Conservation (phyloP, 73 alveolate species). For the Paramecium biaurelia region DNA sequence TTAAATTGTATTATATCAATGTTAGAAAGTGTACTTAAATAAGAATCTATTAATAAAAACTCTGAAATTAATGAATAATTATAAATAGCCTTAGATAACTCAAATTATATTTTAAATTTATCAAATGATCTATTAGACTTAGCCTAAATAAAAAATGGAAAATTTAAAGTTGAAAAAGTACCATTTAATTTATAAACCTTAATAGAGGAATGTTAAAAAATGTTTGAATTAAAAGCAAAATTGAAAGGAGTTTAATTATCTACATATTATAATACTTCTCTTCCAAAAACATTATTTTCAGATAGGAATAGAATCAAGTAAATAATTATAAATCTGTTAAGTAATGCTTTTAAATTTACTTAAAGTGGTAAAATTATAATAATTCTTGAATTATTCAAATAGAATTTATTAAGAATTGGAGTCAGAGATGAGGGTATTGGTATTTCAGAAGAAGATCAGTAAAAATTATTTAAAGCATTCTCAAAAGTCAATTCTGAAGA, state of each 20-base stretch:
- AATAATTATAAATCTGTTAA: constrained; percentile 61
- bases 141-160: constrained; percentile 53
- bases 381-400: not conserved
- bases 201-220: not conserved
- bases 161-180: constrained; percentile 4
- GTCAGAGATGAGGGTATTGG: constrained; percentile 73
- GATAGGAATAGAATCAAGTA: constrained; percentile 66
- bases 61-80: not conserved
- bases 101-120: constrained; percentile 52
- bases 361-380: constrained; percentile 57
- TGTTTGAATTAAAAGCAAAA: constrained; percentile 50
- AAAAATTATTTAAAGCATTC: constrained; percentile 60
- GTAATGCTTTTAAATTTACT: constrained; percentile 71
- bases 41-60: not conserved
- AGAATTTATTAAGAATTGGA: not conserved
- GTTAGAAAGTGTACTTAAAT: constrained; percentile 13
- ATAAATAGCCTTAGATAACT: constrained; percentile 43
- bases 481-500: constrained; percentile 61
- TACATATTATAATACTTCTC: not conserved
- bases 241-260: not conserved
- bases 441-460: constrained; percentile 52
- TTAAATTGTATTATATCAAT: constrained; percentile 51
- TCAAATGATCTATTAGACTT: constrained; percentile 62
- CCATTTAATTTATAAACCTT: constrained; percentile 27
- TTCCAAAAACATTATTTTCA: not conserved